Evolutionary conservation across 768 basidiomycete genomes (phyloP).

Genomic region (Boletus pseudopeckii): DNA sequence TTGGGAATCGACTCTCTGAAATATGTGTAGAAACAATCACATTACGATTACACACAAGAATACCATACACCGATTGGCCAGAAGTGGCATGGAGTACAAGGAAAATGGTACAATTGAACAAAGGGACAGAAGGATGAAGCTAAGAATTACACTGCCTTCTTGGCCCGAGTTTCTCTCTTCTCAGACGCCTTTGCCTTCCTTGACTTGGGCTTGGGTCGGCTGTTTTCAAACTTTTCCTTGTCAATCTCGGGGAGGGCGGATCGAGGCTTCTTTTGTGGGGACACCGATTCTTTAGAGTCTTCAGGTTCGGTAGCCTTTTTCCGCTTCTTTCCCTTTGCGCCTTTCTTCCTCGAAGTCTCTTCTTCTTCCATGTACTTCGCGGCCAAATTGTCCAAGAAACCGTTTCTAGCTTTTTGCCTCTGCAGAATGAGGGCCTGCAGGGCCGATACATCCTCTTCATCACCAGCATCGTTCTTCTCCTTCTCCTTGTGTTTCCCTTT

Average conservation of each 20-base stretch:
- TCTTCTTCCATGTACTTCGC: slow-evolving; percentile 56
- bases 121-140: not conserved
- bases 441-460: slow-evolving; percentile 61
- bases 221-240: slow-evolving; percentile 60
- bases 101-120: not conserved
- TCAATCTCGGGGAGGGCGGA: slow-evolving; percentile 53
- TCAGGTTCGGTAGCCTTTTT: slow-evolving; percentile 33
- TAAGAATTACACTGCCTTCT: slow-evolving; percentile 33
- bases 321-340: slow-evolving; percentile 52
- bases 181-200: slow-evolving; percentile 37
- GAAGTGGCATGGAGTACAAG: not conserved
- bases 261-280: slow-evolving; percentile 50
- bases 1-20: slow-evolving; percentile 81
- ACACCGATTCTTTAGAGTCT: slow-evolving; percentile 37
- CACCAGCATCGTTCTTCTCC: slow-evolving; percentile 35
- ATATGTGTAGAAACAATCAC: slow-evolving; percentile 49
- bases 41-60: slow-evolving; percentile 7
- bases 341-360: slow-evolving; percentile 35
- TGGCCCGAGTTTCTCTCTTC: slow-evolving; percentile 32
- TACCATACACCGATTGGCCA: not conserved
- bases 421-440: slow-evolving; percentile 81
- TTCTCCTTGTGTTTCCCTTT: slow-evolving; percentile 48
- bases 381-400: slow-evolving; percentile 73
- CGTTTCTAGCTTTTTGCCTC: slow-evolving; percentile 64
- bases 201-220: slow-evolving; percentile 59